Evolutionary conservation across 768 basidiomycete species (phyloP), one percentile per base, ranked within the genome.

Genomic region (Phlebiopsis gigantea): DNA sequence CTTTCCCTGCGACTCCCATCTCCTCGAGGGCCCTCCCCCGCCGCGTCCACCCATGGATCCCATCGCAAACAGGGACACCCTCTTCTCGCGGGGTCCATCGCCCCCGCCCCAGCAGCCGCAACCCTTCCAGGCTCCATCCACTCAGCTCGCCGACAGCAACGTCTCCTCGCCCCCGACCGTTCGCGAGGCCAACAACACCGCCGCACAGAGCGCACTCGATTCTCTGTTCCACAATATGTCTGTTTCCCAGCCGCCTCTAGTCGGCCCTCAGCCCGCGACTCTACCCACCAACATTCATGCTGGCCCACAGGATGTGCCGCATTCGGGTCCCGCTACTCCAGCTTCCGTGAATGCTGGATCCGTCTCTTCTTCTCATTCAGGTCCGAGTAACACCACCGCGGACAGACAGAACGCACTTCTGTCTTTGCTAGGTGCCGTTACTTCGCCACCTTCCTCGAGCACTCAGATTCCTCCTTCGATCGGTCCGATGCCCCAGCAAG

Each of bases 381-480:
- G 73, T 43, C 65, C 67, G 34, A 61, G 44, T 57, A 59, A 72
- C 75, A 61, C 68, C 25, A 71, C 80, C 53, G 71, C 80, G 0
- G 89, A 92, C 54, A 78, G 85, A 57, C 88, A 92, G 72, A 88
- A 79, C 64, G 87, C 89, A 0, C 75, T 93, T 48, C 75, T 92
- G 44, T 85, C 85, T 57, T 75, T 91, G 28, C 77, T 90, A 19
- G 78, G 85, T 58, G 73, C 81, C 46, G 74, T 75, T 26, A 72
- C 79, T 1, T 68, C 75, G 5, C 65, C 80, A 5, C 56, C 70
- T 66, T 54, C 67, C 58, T n/a, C 50, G 31, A 57, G 68, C 64
- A 39, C 65, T 51, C 61, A 62, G 41, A 59, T 57, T 53, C 62
- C 62, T 53, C 65, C 39, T 48, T 50, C 59, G 55, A 63, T 59